Percentiles rank a stretch among this genome's conserved stretches.
Evolutionary conservation across 768 basidiomycete species (phyloP).

Genomic region (Hortiboletus flavorubellus): DNA sequence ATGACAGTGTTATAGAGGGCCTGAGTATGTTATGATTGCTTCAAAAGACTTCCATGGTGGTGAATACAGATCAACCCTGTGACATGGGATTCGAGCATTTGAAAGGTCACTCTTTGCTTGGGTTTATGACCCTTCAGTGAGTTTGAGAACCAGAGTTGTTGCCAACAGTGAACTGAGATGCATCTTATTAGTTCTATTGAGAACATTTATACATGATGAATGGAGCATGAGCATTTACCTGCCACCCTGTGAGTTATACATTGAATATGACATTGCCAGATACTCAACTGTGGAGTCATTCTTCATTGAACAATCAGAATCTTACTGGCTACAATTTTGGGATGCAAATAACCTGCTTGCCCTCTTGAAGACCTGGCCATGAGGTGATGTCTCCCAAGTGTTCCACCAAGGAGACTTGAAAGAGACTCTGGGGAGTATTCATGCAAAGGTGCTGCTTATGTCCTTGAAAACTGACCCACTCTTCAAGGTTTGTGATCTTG

Average conservation of each 20-base stretch:
- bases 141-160: neutral
- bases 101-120: slow-evolving; percentile 52
- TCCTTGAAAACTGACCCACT: neutral
- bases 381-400: neutral
- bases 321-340: neutral
- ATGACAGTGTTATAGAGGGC: slow-evolving; percentile 22
- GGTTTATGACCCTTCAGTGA: slow-evolving; percentile 40
- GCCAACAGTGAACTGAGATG: neutral
- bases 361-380: neutral
- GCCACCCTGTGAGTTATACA: neutral
- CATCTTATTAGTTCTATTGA: neutral
- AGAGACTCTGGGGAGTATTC: neutral
- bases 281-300: neutral
- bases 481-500: neutral
- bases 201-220: neutral
- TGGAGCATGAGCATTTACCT: neutral
- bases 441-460: neutral
- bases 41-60: slow-evolving; percentile 47
- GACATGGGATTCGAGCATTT: slow-evolving; percentile 49
- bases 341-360: neutral
- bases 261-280: neutral
- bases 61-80: slow-evolving; percentile 23
- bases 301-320: neutral
- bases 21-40: slow-evolving; percentile 47
- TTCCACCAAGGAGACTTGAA: neutral